Evolutionary conservation across 306 rosid genomes (phyloP).

Genomic region (Oxytropis ochrocephala): DNA sequence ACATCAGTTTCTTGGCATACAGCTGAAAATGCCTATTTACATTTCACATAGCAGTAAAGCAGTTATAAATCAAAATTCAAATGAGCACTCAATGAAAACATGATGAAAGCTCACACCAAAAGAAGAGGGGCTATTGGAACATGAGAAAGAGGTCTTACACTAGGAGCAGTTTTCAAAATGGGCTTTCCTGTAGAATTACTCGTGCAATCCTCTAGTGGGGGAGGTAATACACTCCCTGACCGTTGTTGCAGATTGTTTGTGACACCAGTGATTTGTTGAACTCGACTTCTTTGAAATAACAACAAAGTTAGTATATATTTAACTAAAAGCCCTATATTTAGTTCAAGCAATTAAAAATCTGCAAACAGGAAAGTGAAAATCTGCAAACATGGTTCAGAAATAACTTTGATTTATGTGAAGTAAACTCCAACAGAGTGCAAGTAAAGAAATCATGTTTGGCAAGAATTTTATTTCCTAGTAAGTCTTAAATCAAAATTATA

Average conservation of each 20-base stretch:
- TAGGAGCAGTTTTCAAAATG: slow-evolving; percentile 47
- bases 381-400: background rate
- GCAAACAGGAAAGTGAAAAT: background rate
- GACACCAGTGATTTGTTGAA: slow-evolving; percentile 85
- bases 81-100: background rate
- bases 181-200: slow-evolving; percentile 52
- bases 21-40: background rate
- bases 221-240: slow-evolving; percentile 75
- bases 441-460: background rate
- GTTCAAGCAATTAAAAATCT: background rate
- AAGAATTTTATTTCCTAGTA: background rate
- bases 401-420: background rate
- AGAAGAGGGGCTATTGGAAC: background rate
- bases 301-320: slow-evolving; percentile 28
- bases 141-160: slow-evolving; percentile 47
- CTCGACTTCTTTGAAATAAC: slow-evolving; percentile 77
- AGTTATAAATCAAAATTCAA: background rate
- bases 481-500: background rate
- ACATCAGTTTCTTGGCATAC: slow-evolving; percentile 5
- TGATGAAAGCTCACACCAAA: background rate
- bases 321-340: slow-evolving; percentile 16
- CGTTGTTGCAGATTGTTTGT: slow-evolving; percentile 64
- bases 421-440: background rate
- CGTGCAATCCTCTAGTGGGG: slow-evolving; percentile 65
- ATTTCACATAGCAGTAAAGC: background rate